Evolutionary conservation across 148 eudicot genomes (phyloP).

Genomic region (Vaccinium vitisidaea): DNA sequence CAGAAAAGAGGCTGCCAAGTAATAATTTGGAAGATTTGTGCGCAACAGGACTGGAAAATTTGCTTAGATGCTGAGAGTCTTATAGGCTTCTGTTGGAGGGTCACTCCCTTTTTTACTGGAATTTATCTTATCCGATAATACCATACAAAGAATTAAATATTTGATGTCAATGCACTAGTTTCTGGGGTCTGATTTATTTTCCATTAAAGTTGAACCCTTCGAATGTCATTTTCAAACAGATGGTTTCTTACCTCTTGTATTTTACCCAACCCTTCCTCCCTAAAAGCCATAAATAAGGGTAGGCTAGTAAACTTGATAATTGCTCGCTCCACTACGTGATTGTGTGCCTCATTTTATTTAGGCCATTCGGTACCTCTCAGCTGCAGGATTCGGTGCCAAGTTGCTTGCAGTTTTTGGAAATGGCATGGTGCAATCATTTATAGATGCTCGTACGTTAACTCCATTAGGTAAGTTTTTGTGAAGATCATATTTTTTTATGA

Average conservation of each 20-base stretch:
- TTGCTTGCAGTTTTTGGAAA: conserved; percentile 91
- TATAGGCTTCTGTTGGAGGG: neutral
- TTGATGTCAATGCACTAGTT: neutral
- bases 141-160: neutral
- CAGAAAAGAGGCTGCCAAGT: neutral
- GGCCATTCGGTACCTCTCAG: conserved; percentile 92
- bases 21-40: neutral
- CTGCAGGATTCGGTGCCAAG: conserved; percentile 99
- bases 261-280: conserved; percentile 6
- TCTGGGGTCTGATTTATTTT: neutral
- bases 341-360: conserved; percentile 35
- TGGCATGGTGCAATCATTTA: conserved; percentile 98
- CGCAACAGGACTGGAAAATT: neutral
- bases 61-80: neutral
- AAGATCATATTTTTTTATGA: neutral
- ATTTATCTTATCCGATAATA: neutral
- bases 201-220: neutral
- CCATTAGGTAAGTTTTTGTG: conserved; percentile 47
- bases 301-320: neutral
- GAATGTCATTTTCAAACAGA: conserved; percentile 3
- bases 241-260: neutral
- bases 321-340: conserved; percentile 25
- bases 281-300: neutral
- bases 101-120: neutral
- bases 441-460: conserved; percentile 74